These are phyloP conservation scores for Hyparrhenia diplandra DNA, from an alignment of 176 grass and related monocot species.

Conservation along the genomic window DNA sequence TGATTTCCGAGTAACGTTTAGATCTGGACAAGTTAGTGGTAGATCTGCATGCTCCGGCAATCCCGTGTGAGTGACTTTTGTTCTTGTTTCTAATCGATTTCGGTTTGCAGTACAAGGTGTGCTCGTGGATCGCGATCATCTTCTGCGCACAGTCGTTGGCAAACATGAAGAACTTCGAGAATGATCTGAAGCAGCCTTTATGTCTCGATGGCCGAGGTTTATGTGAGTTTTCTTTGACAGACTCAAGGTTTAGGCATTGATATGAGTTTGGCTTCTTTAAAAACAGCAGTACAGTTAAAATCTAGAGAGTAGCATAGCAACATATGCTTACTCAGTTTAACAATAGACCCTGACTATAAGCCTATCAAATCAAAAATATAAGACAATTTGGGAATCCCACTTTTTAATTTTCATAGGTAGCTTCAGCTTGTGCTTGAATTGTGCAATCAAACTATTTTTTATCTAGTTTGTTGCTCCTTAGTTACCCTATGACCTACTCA, in stretches of 20 bases:
- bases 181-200: conserved; percentile 93
- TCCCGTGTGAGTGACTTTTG: neutral
- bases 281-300: neutral
- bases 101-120: conserved; percentile 83
- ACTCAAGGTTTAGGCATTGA: neutral
- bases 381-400: no score
- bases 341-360: neutral
- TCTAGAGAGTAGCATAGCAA: no score
- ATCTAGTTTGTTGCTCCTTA: no score
- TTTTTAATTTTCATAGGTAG: no score
- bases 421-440: no score
- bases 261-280: neutral
- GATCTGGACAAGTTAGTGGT: conserved; percentile 22
- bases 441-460: no score
- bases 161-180: conserved; percentile 99
- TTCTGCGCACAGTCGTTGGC: conserved; percentile 90
- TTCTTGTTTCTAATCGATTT: neutral
- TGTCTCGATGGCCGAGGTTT: conserved; percentile 98
- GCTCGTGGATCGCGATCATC: conserved; percentile 95
- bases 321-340: neutral
- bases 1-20: neutral
- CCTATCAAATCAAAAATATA: no score
- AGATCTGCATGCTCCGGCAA: conserved; percentile 16
- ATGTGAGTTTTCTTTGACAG: conserved; percentile 79
- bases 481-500: no score